Evolutionary conservation across 2,329 filamentous ascomycete genomes (phyloP).

Genomic region (Aspergillus persii): DNA sequence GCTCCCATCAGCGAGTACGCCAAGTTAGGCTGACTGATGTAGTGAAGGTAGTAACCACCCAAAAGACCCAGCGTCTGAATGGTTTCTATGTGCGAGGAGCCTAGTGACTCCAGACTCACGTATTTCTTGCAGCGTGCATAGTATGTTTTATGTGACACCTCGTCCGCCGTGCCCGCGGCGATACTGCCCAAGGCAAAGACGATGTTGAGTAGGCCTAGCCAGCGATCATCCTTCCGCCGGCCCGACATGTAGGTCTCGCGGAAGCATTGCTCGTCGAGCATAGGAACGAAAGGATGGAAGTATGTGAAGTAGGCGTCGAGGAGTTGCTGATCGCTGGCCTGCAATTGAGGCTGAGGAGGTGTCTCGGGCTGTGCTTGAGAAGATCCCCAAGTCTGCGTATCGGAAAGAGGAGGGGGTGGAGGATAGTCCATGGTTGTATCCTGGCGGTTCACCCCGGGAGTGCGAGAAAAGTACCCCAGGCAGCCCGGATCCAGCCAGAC

Average conservation of each 20-base stretch:
- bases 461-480: constrained; percentile 47
- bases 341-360: constrained; percentile 52
- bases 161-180: constrained; percentile 60
- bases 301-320: constrained; percentile 75
- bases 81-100: constrained; percentile 69
- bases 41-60: constrained; percentile 74
- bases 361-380: constrained; percentile 36
- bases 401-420: constrained; percentile 4
- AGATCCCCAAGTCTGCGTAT: constrained; percentile 23
- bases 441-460: constrained; percentile 24
- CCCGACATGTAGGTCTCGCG: constrained; percentile 63
- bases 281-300: constrained; percentile 68
- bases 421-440: constrained; percentile 21
- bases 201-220: constrained; percentile 72
- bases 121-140: constrained; percentile 67
- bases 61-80: constrained; percentile 70
- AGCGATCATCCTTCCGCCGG: constrained; percentile 64
- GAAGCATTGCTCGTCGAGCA: constrained; percentile 71
- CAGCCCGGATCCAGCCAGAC: constrained; percentile 54
- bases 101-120: constrained; percentile 65
- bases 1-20: constrained; percentile 71
- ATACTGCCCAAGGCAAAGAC: constrained; percentile 75
- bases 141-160: constrained; percentile 67
- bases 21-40: constrained; percentile 74
- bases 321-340: constrained; percentile 64